These are phyloP conservation scores for Tolypocladium amazonense DNA, from an alignment of 2,329 filamentous ascomycete species.

Conservation along the genomic window DNA sequence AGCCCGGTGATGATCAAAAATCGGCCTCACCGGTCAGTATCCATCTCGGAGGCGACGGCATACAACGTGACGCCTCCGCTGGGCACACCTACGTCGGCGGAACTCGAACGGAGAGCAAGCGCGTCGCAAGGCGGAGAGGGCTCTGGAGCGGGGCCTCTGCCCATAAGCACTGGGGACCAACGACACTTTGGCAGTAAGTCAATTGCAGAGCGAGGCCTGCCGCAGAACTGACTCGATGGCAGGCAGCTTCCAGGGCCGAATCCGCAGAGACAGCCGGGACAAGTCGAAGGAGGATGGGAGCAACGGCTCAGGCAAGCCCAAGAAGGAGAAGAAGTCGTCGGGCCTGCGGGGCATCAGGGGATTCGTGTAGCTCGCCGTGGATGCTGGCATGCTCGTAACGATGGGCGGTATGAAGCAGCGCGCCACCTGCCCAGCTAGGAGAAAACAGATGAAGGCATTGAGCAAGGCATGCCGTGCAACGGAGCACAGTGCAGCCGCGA, in stretches of 20 bases:
- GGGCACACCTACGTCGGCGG: constrained; percentile 17
- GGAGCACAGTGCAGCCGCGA: background rate
- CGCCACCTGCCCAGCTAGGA: background rate
- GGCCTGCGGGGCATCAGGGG: constrained; percentile 31
- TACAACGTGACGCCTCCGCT: constrained; percentile 33
- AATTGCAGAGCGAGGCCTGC: constrained; percentile 6
- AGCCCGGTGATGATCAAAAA: constrained; percentile 27
- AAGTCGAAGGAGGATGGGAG: constrained; percentile 32
- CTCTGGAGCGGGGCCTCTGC: constrained; percentile 13
- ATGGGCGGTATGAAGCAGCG: background rate
- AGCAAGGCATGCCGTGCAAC: background rate
- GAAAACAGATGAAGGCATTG: background rate
- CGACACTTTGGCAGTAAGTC: constrained; percentile 35
- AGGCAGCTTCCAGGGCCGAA: constrained; percentile 37
- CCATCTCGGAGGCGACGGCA: constrained; percentile 32
- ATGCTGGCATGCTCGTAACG: background rate
- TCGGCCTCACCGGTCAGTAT: constrained; percentile 28
- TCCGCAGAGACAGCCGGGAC: constrained; percentile 38
- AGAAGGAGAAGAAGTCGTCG: constrained; percentile 25
- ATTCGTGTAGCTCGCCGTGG: constrained; percentile 16
- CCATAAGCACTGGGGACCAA: constrained; percentile 24
- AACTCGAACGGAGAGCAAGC: constrained; percentile 22
- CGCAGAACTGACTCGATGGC: constrained; percentile 8
- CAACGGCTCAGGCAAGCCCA: constrained; percentile 12
- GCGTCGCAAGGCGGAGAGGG: constrained; percentile 19